A percentile compares a stretch with the other conserved stretches of the same genome.
Conservation (phyloP, 164 flowering plant genomes). For the Sextonia rubra region DNA sequence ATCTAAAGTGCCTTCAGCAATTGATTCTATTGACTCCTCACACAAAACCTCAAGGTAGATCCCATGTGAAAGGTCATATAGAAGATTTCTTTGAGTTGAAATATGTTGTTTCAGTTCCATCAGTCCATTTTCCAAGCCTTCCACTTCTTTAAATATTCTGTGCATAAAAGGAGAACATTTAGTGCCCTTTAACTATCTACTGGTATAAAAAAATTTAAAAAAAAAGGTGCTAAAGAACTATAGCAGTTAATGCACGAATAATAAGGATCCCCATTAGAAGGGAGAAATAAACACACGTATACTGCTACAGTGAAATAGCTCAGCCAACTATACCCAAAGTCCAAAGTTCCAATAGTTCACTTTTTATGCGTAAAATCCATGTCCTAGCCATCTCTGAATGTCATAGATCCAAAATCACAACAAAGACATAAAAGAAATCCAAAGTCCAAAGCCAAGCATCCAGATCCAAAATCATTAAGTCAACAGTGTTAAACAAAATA, state of each 20-base stretch:
- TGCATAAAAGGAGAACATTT: conserved; percentile 9
- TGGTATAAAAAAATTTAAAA: no score
- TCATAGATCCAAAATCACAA: no score
- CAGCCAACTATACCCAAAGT: no score
- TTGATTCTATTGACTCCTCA: conserved; percentile 29
- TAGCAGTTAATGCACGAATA: background rate
- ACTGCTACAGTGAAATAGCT: no score
- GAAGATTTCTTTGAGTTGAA: conserved; percentile 35
- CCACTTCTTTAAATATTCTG: conserved; percentile 50
- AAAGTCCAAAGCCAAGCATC: background rate
- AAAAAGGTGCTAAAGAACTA: background rate
- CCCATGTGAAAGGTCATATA: conserved; percentile 34
- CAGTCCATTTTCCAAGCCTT: conserved; percentile 40
- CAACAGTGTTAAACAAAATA: no score
- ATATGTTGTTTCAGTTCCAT: conserved; percentile 36
- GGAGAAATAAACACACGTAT: background rate
- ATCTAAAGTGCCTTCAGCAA: conserved; percentile 24
- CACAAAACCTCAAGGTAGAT: conserved; percentile 25
- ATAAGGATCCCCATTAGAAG: background rate
- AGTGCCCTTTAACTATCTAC: background rate
- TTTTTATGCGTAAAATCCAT: no score
- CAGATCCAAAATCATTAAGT: background rate
- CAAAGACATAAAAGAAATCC: no score
- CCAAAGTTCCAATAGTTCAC: no score
- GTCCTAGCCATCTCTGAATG: no score